Base-by-base conservation (phyloP, 129 eudicot species). In the Chrysanthemum makinoi region DNA sequence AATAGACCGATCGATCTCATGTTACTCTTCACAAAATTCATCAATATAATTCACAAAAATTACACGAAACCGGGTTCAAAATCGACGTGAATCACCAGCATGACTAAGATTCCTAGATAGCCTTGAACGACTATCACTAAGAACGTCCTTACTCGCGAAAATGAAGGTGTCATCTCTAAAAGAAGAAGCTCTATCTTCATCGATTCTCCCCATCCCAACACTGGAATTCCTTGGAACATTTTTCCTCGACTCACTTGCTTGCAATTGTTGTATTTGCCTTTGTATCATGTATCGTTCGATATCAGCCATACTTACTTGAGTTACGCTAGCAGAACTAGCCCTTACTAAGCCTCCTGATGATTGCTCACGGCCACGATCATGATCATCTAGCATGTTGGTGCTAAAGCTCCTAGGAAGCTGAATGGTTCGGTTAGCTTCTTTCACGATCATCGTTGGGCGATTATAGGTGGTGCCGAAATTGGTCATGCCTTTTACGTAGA, bases 341-440 rank as follows among this genome's bases (percentile, higher is more conserved):
- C 90, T 80, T 10, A 81, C 46, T 3, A 83, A 76, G 26, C 86
- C 89, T 4, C 13, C 48, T 6, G 68, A 4, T n/a, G 12, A 22
- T 35, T 58, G 80, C 22, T 58, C 6, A 7, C 63, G 61, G 10
- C 43, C 53, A 51, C 77, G 80, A 22, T 82, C 74, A n/a, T n/a
- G n/a, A 53, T 39, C 68, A 11, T 55, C 26, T 28, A 67, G 16
- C 3, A 84, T 14, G 9, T 82, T 70, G 24, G 81, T 64, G 76
- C 87, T 87, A 70, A 81, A 84, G 77, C 89, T 87, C 72, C 75
- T 75, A 0, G 89, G 87, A 55, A 84, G 70, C 70, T 17, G 63
- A 52, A 7, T 58, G 74, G 52, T 28, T 30, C 22, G 51, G 47
- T 68, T 76, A 20, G 79, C 68, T 13, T 68, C 39, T 62, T 59